phyloP scores from a whole-genome alignment of 805 yeast genomes.

The Ogataea pini region DNA sequence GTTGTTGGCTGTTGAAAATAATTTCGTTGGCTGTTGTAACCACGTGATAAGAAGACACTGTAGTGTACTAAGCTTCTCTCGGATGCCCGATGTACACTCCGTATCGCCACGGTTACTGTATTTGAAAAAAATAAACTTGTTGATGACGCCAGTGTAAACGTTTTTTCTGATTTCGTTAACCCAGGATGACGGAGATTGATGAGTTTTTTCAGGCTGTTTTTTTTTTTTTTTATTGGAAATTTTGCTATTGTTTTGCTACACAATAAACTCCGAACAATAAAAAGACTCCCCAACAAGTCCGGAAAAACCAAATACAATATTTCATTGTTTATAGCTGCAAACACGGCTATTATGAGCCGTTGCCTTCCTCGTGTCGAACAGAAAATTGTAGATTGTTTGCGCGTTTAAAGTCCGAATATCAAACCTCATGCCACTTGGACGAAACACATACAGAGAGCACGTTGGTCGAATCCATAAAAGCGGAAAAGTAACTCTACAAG shows the following conservation, averaged over 20 bases:
- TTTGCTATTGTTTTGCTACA: conserved; percentile 3
- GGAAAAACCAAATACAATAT: conserved; percentile 1
- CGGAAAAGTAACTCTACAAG: too few species aligned
- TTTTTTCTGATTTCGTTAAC: neutral
- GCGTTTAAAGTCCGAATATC: conserved; percentile 6
- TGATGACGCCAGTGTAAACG: neutral
- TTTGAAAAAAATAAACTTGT: neutral
- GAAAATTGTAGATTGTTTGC: neutral
- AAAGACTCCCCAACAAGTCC: neutral
- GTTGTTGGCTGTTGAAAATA: neutral
- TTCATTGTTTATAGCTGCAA: neutral
- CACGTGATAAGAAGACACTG: neutral
- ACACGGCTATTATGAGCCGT: neutral
- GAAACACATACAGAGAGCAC: too few species aligned
- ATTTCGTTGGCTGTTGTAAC: neutral
- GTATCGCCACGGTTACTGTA: neutral
- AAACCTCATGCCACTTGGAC: too few species aligned
- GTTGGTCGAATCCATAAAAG: too few species aligned
- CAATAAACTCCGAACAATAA: conserved; percentile 3
- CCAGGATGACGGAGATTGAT: conserved; percentile 5
- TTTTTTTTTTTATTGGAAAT: neutral
- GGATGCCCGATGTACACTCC: neutral
- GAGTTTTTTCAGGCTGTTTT: conserved; percentile 6
- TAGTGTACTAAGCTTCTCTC: neutral
- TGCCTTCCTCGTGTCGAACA: neutral